Base-by-base conservation (phyloP, 768 basidiomycete species). In the Lyophyllum decastes region DNA sequence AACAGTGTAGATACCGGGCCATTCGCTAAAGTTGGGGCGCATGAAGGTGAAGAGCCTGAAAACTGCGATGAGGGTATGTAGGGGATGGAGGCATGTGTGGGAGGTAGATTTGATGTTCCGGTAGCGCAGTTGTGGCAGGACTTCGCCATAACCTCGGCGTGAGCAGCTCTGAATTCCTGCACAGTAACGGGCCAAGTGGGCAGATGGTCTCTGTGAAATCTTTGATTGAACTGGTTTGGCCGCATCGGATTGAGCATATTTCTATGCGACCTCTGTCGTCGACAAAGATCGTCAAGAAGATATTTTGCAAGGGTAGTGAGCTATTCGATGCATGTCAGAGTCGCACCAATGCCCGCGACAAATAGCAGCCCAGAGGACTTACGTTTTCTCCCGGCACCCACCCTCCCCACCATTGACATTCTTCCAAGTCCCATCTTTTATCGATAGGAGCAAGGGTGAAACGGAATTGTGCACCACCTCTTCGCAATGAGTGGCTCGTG, bases 391-490 rank as follows among this genome's bases (percentile, higher is more conserved):
- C 40, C 4, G 40, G 17, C 19, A 17, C 40, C 40, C 40, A 53
- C 2, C 50, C 57, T 0, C 57, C 51, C 57, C 57, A 58, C 50
- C 46, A 58, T 0, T 22, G 17, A 19, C 49, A 11, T 1, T 47
- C 40, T 24, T 52, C 26, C 11, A 58, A 12, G 0, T 22, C 6
- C 57, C 57, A 58, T 0, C 49, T 30, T 12, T 40, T 30, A 4
- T 51, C 38, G 4, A 34, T 6, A 10, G 55, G 55, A 10, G 55
- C 55, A 57, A 50, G 17, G 2, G 41, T 49, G 22, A 50, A 50
- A 1, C 40, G 40, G 24, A 53, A 52, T 14, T 58, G 51, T 1
- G 51, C 45, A 9, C 57, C 57, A 8, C 57, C 57, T 7, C 57
- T 24, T 5, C 57, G 10, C 1, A 41, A 19, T 7, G 51, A 58